phyloP scores from a whole-genome alignment of 2,329 filamentous ascomycete species.

The Pyricularia pennisetigena region DNA sequence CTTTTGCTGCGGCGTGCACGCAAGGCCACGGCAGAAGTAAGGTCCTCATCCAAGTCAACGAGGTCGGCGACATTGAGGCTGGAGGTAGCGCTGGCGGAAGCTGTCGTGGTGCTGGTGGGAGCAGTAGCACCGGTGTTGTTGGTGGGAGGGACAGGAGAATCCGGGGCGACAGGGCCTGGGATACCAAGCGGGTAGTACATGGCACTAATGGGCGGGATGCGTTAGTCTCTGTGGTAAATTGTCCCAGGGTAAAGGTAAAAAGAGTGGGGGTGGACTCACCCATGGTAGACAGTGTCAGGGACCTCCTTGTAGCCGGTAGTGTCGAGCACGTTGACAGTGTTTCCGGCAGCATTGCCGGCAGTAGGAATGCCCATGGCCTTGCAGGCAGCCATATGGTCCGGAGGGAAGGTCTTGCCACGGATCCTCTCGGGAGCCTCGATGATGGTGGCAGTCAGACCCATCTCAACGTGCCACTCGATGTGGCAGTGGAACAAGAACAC shows the following conservation, averaged over 20 bases:
- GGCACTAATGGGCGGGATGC: constrained; percentile 2
- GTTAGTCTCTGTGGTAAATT: background rate
- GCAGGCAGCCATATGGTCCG: constrained; percentile 42
- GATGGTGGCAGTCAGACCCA: constrained; percentile 45
- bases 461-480: constrained; percentile 51
- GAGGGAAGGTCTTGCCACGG: constrained; percentile 41
- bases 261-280: constrained; percentile 22
- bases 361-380: constrained; percentile 34
- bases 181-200: constrained; percentile 4
- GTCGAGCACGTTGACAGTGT: constrained; percentile 44
- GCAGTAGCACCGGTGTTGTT: background rate
- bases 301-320: constrained; percentile 39
- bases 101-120: background rate
- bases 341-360: constrained; percentile 59
- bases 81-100: background rate
- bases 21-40: background rate
- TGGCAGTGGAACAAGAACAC: constrained; percentile 49
- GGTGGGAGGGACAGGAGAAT: background rate
- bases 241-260: background rate
- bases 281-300: constrained; percentile 35
- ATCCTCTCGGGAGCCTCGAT: constrained; percentile 51
- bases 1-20: background rate
- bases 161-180: background rate
- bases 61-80: background rate
- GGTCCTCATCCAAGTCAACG: background rate